Percentiles rank a stretch among this genome's conserved stretches.
phyloP scores from a whole-genome alignment of 2,329 filamentous ascomycete genomes.

The Pseudogymnoascus sp. region DNA sequence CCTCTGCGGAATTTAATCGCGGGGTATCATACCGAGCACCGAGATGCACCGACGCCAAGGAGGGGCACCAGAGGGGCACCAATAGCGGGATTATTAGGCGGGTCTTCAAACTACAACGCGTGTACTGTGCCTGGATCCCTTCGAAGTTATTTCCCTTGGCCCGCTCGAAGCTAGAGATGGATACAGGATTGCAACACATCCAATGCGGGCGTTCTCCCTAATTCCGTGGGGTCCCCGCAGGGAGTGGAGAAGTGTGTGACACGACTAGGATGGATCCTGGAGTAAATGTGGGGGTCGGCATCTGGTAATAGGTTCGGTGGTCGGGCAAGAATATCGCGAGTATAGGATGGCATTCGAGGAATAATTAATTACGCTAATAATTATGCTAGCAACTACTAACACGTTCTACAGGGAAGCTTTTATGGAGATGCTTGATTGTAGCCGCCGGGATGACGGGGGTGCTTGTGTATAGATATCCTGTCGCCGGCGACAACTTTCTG shows the following conservation, averaged over 20 bases:
- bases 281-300: neutral
- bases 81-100: neutral
- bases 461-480: conserved; percentile 3
- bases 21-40: neutral
- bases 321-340: neutral
- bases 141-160: neutral
- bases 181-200: neutral
- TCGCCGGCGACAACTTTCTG: neutral
- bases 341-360: neutral
- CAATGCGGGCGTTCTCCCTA: neutral
- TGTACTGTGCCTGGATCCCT: neutral
- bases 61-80: neutral
- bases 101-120: neutral
- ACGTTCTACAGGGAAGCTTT: neutral
- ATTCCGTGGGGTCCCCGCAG: neutral
- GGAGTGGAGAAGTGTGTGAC: neutral
- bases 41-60: conserved; percentile 7
- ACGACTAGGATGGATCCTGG: neutral
- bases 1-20: neutral
- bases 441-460: neutral
- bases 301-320: neutral
- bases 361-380: conserved; percentile 7
- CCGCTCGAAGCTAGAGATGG: neutral
- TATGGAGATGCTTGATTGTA: neutral
- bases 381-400: neutral